Base-by-base conservation (phyloP, 1,139 yeast genomes). In the Suhomyces bokatorum region DNA sequence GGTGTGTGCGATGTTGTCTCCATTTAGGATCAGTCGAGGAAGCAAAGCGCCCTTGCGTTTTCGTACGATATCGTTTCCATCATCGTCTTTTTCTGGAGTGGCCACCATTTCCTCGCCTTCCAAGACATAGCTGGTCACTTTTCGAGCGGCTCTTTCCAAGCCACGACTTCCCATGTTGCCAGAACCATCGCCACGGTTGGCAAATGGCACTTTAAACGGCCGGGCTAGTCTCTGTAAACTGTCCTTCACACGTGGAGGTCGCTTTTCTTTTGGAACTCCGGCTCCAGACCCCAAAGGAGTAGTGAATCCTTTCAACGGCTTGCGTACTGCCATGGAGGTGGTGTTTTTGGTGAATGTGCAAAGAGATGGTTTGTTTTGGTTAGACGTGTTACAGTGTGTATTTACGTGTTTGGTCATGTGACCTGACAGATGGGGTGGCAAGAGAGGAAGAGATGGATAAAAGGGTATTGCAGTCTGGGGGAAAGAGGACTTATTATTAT, bases 211-310 rank as follows among this genome's bases (percentile, higher is more conserved):
- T 44, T 62, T 62, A 49, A 74, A 74, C 2, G 78, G 78, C 50
- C 60, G 66, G 3, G 73, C 60, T 20, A 74, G 59, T 39, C 77
- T 57, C 32, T 55, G 60, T 4, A 62, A 62, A 22, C 70, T 62
- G 54, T 73, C 71, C 13, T 56, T 63, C 31, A 73, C 72, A 35
- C 61, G 62, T 12, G 71, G 70, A 10, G 77, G 77, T 32, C 77
- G 54, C 40, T 67, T 63, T 11, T 70, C 74, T 46, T 66, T 68
- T 9, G 77, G 69, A 1, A 73, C 62, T 1, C 77, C 77, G 1
- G 77, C 77, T 2, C 78, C 78, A 9, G 75, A 69, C 6, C 78
- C 77, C 22, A 71, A 56, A 0, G 78, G 77, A 6, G 77, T 73
- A 17, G 78, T 72, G 48, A 64, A 73, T 44, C 60, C 68, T 12